A percentile compares a stretch with the other conserved stretches of the same genome.
These are phyloP conservation scores for Paxillus involutus DNA, from an alignment of 768 basidiomycete genomes.

Conservation along the genomic window DNA sequence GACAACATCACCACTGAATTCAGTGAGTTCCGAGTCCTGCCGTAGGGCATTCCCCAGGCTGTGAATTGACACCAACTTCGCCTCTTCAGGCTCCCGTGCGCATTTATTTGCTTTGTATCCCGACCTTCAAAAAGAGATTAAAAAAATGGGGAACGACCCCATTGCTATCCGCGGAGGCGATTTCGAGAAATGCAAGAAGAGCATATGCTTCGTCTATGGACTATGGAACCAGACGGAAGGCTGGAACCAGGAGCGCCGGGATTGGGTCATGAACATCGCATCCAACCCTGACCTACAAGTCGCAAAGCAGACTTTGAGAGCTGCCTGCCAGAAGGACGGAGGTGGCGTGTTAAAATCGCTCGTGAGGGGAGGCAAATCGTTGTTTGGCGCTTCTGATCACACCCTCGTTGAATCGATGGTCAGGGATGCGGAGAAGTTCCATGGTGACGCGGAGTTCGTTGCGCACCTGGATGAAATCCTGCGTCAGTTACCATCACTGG, in stretches of 20 bases:
- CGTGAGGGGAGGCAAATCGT: not conserved
- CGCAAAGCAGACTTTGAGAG: not conserved
- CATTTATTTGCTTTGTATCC: not conserved
- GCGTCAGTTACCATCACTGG: not conserved
- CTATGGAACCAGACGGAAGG: not conserved
- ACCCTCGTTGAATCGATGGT: not conserved
- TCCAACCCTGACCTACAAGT: not conserved
- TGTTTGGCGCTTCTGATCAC: not conserved
- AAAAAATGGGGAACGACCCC: not conserved
- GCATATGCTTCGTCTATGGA: not conserved
- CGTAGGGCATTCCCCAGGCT: not conserved
- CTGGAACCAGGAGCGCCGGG: not conserved
- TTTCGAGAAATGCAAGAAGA: conserved; percentile 1
- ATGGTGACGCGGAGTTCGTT: not conserved
- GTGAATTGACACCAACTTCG: not conserved
- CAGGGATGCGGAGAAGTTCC: not conserved
- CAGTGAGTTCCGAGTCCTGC: not conserved
- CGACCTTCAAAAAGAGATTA: not conserved
- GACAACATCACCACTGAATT: not conserved
- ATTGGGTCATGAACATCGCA: not conserved
- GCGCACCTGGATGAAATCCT: not conserved
- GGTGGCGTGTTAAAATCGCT: not conserved
- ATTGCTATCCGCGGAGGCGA: too few species aligned
- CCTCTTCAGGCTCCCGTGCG: not conserved
- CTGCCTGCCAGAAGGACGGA: not conserved